Base-by-base conservation (phyloP, 768 basidiomycete genomes). In the Mycena vulgaris region DNA sequence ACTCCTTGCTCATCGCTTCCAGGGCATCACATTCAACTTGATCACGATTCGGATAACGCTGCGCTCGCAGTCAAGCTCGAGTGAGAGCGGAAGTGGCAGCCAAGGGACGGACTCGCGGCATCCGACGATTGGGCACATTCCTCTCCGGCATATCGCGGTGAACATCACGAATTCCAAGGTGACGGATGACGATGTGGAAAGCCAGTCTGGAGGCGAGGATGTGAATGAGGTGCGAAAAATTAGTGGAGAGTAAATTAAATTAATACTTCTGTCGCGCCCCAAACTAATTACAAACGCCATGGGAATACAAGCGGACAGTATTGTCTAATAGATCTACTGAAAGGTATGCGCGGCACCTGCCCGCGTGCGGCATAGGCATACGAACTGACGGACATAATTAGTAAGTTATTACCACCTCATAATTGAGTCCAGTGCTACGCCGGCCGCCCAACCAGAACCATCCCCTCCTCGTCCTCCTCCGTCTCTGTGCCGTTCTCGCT, bases 391-490 rank as follows among this genome's bases (percentile, higher is more conserved):
- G n/a, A 45, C 6, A n/a, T 45, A 45, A 45, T 4, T n/a, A n/a
- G n/a, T n/a, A n/a, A n/a, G n/a, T n/a, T n/a, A n/a, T n/a, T 8
- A n/a, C n/a, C n/a, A n/a, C n/a, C n/a, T n/a, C n/a, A 42, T 42
- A 42, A 42, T 5, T 5, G 9, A 45, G 42, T 45, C 21, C 42
- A 21, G 10, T n/a, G 37, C 51, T 73, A 80, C 61, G 77, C 51
- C 40, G 93, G 93, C 65, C 90, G 86, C 45, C 89, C 91, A 58
- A 95, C 90, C 31, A 95, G 78, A 67, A 95, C 88, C 90, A 95
- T 91, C 8, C 92, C 94, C 75, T 95, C 94, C 63, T 95, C 94
- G 66, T 95, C 94, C 76, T 92, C 91, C 77, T 95, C 94, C 42
- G 93, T 95, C 74, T 94, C 93, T 27, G 83, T 84, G 11, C 91